Evolutionary conservation across 2,329 filamentous ascomycete species (phyloP).

Genomic region (Mariannaea sp.): DNA sequence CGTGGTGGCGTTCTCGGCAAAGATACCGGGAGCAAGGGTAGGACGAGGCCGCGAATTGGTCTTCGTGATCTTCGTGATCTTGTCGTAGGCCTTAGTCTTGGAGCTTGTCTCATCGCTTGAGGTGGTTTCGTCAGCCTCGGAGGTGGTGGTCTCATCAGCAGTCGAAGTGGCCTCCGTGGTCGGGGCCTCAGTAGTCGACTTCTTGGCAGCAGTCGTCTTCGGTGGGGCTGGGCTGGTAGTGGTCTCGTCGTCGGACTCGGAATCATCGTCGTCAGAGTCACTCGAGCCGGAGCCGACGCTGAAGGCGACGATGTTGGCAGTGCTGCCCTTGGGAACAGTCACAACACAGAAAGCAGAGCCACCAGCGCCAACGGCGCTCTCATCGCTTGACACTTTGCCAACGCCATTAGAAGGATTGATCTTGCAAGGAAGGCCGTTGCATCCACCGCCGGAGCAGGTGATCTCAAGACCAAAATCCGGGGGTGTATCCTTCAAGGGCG

Average conservation of each 20-base stretch:
- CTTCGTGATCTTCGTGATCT: slow-evolving; percentile 19
- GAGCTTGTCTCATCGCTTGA: slow-evolving; percentile 38
- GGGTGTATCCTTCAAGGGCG: slow-evolving; percentile 58
- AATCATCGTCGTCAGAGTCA: slow-evolving; percentile 19
- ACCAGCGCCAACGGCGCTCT: slow-evolving; percentile 64
- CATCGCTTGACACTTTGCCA: slow-evolving; percentile 62
- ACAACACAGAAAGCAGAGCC: slow-evolving; percentile 76
- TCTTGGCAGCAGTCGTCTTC: slow-evolving; percentile 22
- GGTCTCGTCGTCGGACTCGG: slow-evolving; percentile 28
- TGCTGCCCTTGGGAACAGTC: slow-evolving; percentile 69
- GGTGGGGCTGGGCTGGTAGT: slow-evolving; percentile 28
- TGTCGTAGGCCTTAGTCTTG: slow-evolving; percentile 7
- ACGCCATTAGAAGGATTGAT: slow-evolving; percentile 66
- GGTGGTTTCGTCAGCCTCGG: slow-evolving; percentile 21
- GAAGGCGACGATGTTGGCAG: slow-evolving; percentile 70
- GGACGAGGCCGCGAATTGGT: slow-evolving; percentile 6
- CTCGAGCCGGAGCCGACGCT: slow-evolving; percentile 46
- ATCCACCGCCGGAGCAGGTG: slow-evolving; percentile 67
- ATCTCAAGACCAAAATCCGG: slow-evolving; percentile 73
- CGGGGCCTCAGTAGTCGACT: slow-evolving; percentile 18
- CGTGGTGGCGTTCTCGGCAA: slow-evolving; percentile 56
- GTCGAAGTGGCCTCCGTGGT: slow-evolving; percentile 39
- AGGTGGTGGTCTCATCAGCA: slow-evolving; percentile 26
- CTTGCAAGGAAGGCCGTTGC: slow-evolving; percentile 75
- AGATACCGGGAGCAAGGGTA: slow-evolving; percentile 51